Conservation (phyloP, 1,139 yeast species). For the Debaryomyces psychrophilus region DNA sequence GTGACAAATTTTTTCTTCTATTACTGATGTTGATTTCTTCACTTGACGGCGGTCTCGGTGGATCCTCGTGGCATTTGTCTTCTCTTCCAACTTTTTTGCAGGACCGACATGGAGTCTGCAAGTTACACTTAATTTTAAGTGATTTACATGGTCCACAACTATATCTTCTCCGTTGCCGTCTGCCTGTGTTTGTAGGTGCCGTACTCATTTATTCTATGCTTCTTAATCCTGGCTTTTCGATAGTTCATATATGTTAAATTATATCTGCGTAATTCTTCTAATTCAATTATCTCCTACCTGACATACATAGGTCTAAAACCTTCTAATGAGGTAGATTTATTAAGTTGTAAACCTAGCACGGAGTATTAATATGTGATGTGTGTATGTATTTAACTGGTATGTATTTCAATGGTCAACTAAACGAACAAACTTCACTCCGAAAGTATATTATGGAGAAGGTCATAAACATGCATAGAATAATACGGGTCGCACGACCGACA, state of each 20-base stretch:
- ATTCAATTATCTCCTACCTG: not conserved
- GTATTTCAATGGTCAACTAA: too few relatives aligned
- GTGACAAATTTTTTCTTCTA: constrained; percentile 7
- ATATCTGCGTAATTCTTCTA: not conserved
- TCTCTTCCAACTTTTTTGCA: constrained; percentile 48
- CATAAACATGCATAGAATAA: not conserved
- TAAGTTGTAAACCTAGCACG: too few relatives aligned
- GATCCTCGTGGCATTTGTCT: constrained; percentile 40
- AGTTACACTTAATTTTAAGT: constrained; percentile 57
- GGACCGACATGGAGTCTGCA: constrained; percentile 51
- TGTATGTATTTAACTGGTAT: too few relatives aligned
- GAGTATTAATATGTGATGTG: too few relatives aligned
- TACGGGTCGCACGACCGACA: not conserved
- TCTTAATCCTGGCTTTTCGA: not conserved
- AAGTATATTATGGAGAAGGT: not conserved
- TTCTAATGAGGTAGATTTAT: too few relatives aligned
- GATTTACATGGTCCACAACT: constrained; percentile 61
- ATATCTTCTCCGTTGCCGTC: constrained; percentile 51
- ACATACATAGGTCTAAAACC: not conserved
- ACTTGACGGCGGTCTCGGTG: constrained; percentile 51
- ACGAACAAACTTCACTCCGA: too few relatives aligned
- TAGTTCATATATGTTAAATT: not conserved
- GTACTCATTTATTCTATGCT: not conserved
- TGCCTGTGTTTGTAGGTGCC: constrained; percentile 12
- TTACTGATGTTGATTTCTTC: constrained; percentile 22